These are phyloP conservation scores for Boletus vinaceobasis DNA, from an alignment of 768 basidiomycete species.

Conservation along the genomic window DNA sequence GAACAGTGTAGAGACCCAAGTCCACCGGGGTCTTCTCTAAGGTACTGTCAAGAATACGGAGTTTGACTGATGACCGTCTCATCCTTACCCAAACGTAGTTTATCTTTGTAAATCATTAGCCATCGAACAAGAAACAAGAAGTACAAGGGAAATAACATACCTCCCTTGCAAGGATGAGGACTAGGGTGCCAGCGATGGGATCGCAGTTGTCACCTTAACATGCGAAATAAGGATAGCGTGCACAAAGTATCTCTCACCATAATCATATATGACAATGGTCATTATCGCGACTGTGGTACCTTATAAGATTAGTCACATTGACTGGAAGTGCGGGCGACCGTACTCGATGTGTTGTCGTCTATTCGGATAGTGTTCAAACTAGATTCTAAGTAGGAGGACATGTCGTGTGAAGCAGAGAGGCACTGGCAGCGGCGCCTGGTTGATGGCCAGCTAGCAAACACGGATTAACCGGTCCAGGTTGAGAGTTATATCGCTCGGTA, in stretches of 20 bases:
- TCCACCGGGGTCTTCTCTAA: conserved; percentile 12
- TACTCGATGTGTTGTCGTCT: not conserved
- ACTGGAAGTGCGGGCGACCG: not conserved
- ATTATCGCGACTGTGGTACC: not conserved
- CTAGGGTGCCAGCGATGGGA: too few species aligned
- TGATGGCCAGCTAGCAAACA: not conserved
- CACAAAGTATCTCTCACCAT: not conserved
- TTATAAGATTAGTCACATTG: not conserved
- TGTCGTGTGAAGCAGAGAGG: too few species aligned
- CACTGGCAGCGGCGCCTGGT: not conserved
- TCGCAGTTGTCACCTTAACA: too few species aligned
- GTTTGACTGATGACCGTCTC: not conserved
- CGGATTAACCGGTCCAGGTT: too few species aligned
- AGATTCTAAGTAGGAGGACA: conserved; percentile 1
- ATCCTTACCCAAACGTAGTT: conserved; percentile 12
- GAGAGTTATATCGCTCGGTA: too few species aligned
- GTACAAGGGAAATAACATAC: too few species aligned
- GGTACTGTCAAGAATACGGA: too few species aligned
- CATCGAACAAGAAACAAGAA: not conserved
- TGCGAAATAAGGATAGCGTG: not conserved
- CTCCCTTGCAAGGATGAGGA: too few species aligned
- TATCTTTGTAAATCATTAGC: conserved; percentile 4
- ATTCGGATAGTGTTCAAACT: not conserved
- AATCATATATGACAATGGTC: conserved; percentile 8
- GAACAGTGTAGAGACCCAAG: conserved; percentile 15